These are phyloP conservation scores for Purshia tridentata DNA, from an alignment of 306 rosid species.

Conservation along the genomic window DNA sequence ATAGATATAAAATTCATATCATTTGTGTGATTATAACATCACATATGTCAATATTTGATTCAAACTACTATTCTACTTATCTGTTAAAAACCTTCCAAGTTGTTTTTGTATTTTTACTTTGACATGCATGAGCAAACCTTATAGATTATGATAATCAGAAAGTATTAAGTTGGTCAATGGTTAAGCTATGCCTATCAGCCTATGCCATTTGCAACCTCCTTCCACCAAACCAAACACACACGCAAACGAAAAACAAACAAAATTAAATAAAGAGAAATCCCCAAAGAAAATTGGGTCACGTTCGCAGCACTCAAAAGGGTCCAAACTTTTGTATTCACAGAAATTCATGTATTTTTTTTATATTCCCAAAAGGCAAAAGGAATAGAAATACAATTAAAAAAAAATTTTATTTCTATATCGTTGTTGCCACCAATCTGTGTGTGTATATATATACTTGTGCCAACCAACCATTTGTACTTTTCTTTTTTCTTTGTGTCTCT, in stretches of 20 bases:
- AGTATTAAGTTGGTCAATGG: background rate
- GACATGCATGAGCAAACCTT: background rate
- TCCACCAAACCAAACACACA: background rate
- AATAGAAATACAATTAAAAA: background rate
- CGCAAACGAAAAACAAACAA: too few species aligned
- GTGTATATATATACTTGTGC: background rate
- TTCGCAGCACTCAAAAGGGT: slow-evolving; percentile 6
- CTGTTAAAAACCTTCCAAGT: too few species aligned
- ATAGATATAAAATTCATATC: too few species aligned
- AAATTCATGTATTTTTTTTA: background rate
- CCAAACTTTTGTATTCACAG: background rate
- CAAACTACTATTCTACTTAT: too few species aligned
- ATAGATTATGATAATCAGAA: background rate
- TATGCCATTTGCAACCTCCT: background rate
- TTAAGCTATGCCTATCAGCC: background rate
- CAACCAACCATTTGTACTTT: background rate
- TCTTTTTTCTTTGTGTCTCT: background rate
- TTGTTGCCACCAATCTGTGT: slow-evolving; percentile 7
- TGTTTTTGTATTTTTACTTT: background rate
- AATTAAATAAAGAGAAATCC: background rate
- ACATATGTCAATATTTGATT: too few species aligned
- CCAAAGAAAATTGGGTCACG: background rate
- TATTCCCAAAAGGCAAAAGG: slow-evolving; percentile 4
- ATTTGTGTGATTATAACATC: too few species aligned
- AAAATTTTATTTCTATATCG: background rate